Percentiles rank a stretch among this genome's conserved stretches.
These are phyloP conservation scores for Citrus medica DNA, from an alignment of 345 rosid species.

Conservation along the genomic window DNA sequence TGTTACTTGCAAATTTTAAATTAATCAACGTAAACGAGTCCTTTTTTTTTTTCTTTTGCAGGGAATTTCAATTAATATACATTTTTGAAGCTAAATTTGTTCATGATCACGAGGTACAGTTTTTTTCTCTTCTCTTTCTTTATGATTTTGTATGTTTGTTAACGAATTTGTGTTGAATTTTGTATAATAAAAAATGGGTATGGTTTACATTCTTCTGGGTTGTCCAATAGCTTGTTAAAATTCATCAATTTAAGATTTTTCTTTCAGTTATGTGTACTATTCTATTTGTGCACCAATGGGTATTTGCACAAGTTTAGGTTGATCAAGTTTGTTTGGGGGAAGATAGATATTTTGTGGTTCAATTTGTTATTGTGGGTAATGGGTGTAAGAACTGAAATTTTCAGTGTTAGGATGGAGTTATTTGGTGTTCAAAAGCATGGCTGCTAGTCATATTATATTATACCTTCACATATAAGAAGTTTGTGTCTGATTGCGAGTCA, in stretches of 20 bases:
- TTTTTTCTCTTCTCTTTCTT: not conserved
- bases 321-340: not conserved
- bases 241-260: not conserved
- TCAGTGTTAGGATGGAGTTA: not conserved
- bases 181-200: not conserved
- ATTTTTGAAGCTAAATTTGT: slow-evolving; percentile 17
- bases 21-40: not conserved
- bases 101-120: slow-evolving; percentile 28
- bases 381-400: not conserved
- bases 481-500: not conserved
- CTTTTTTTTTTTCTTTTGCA: not conserved
- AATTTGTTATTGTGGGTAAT: not conserved
- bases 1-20: not conserved
- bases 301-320: not conserved
- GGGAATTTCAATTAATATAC: slow-evolving; percentile 10
- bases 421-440: not conserved
- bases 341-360: slow-evolving; percentile 1
- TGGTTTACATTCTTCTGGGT: not conserved
- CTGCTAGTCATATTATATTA: not conserved
- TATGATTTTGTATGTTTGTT: slow-evolving; percentile 3
- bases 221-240: not conserved
- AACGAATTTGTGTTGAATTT: not conserved
- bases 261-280: not conserved
- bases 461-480: not conserved
- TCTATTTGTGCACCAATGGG: not conserved